Evolutionary conservation across 345 rosid species (phyloP).

Genomic region (Cochlearia excelsa): DNA sequence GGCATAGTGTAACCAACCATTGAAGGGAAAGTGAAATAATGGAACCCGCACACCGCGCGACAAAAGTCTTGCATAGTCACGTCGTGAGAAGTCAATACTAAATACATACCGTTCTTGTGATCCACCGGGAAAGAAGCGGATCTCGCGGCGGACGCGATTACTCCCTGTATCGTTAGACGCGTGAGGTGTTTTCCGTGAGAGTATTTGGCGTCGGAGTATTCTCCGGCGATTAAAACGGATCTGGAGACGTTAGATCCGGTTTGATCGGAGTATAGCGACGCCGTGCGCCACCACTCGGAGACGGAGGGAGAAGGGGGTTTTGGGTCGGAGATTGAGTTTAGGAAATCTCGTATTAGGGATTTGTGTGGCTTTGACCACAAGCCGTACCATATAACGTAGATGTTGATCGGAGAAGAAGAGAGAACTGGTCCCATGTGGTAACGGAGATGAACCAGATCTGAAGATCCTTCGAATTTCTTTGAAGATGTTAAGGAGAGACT

Average conservation of each 20-base stretch:
- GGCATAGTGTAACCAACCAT: constrained; percentile 96
- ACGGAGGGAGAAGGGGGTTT: constrained; percentile 54
- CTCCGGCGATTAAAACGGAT: constrained; percentile 61
- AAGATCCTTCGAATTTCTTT: constrained; percentile 83
- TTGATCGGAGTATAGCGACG: constrained; percentile 88
- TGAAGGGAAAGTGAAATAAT: constrained; percentile 93
- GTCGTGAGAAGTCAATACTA: constrained; percentile 70
- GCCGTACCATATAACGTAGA: constrained; percentile 94
- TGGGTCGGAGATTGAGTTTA: constrained; percentile 64
- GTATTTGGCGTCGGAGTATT: constrained; percentile 51
- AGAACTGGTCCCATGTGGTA: constrained; percentile 99
- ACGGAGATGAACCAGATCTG: constrained; percentile 69
- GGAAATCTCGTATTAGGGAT: constrained; percentile 67
- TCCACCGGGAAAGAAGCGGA: constrained; percentile 76
- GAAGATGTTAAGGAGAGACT: constrained; percentile 49
- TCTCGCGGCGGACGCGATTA: constrained; percentile 61
- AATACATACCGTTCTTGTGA: constrained; percentile 80
- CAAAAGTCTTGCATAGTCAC: constrained; percentile 87
- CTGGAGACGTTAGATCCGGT: constrained; percentile 89
- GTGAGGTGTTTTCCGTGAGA: constrained; percentile 67
- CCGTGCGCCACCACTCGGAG: constrained; percentile 88
- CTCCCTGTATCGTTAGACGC: constrained; percentile 77
- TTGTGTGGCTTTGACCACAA: constrained; percentile 62
- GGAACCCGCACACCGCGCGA: constrained; percentile 94
- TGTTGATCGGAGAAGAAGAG: constrained; percentile 75